Conservation (phyloP, 1,284 basidiomycete genomes). For the Hymenochaete sp. region DNA sequence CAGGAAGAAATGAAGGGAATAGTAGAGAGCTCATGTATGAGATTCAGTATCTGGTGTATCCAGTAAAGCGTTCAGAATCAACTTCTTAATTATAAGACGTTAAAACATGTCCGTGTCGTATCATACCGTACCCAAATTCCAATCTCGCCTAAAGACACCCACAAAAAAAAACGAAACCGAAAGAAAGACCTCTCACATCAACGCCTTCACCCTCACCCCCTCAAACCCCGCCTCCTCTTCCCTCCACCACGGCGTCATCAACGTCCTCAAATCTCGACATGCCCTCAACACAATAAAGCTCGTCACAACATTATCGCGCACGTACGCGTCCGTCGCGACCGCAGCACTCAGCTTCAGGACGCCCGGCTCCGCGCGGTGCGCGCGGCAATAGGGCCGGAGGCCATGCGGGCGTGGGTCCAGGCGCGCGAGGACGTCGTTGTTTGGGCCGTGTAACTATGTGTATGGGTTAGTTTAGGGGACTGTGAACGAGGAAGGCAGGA, state of each 20-base stretch:
- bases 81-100: too few relatives aligned
- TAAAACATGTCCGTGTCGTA: too few relatives aligned
- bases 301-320: background rate
- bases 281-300: slow-evolving; percentile 8
- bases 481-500: background rate
- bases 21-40: too few relatives aligned
- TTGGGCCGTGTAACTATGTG: slow-evolving; percentile 1
- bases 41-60: too few relatives aligned
- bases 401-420: background rate
- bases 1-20: too few relatives aligned
- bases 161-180: too few relatives aligned
- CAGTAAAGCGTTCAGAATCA: too few relatives aligned
- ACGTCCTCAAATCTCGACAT: slow-evolving; percentile 2
- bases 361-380: background rate
- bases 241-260: slow-evolving; percentile 6
- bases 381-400: background rate
- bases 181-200: background rate
- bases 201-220: background rate
- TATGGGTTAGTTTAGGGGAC: background rate
- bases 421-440: background rate
- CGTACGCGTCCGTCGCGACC: background rate
- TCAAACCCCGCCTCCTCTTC: background rate
- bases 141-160: too few relatives aligned
- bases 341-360: background rate
- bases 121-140: too few relatives aligned